Base-by-base conservation (phyloP, 2,329 filamentous ascomycete genomes). In the Myotisia sp. region DNA sequence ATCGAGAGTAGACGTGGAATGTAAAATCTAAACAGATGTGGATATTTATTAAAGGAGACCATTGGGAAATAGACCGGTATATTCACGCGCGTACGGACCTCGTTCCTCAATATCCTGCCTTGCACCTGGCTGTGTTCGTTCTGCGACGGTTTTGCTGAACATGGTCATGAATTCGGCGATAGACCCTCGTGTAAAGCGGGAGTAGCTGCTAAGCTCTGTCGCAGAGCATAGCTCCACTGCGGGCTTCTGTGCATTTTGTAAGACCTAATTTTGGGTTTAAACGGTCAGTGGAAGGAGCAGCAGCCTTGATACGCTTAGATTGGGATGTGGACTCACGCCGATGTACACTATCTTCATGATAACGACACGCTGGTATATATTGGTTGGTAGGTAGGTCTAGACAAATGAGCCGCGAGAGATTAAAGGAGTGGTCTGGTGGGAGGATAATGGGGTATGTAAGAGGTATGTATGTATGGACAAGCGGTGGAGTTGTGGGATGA, bases 261-360 rank as follows among this genome's bases (percentile, higher is more conserved):
- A 67, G 58, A 92, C 73, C 84, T 92, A 18, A 8, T 19, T 6
- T 14, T 5, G 23, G 4, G 18, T 16, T 36, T 22, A 29, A 24
- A 12, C n/a, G 13, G 10, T 10, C 28, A 5, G 23, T 10, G 8
- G 8, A 13, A 7, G 9, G 13, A 10, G 4, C 23, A n/a, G 10
- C 10, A 12, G 8, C 6, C 5, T 21, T 20, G 8, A 1, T 26
- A 24, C 22, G 22, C n/a, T n/a, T n/a, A n/a, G n/a, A n/a, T n/a
- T n/a, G n/a, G n/a, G n/a, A n/a, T n/a, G n/a, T 2, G 9, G 2
- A 54, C 76, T 44, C 76, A 90, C 83, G 50, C 82, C 83, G 54
- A 92, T 83, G 62, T 90, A 90, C 59, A 80, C 70, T 58, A 90
- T 65, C 74, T 86, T 87, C 82, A 87, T 87, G 54, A 49, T 76